Conservation (phyloP, 495 filamentous ascomycete genomes). For the Hypomontagnella monticulosa region DNA sequence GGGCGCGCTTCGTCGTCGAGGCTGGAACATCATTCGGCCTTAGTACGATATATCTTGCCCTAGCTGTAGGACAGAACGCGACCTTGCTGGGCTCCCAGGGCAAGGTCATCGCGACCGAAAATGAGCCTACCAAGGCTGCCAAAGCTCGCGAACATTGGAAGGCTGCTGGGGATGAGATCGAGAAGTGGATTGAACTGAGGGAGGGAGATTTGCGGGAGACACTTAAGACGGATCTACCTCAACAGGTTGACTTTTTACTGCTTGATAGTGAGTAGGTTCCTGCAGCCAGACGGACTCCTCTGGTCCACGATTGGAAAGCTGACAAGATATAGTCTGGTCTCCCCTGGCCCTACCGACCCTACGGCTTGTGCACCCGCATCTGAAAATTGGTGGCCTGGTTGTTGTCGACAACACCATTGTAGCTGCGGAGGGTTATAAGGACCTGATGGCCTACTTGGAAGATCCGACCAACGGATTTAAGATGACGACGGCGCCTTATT, state of each 20-base stretch:
- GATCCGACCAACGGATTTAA: slow-evolving; percentile 44
- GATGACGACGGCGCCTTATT: slow-evolving; percentile 34
- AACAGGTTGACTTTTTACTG: slow-evolving; percentile 62
- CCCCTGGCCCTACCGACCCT: slow-evolving; percentile 61
- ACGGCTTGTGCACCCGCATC: slow-evolving; percentile 55
- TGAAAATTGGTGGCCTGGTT: slow-evolving; percentile 60
- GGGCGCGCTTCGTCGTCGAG: slow-evolving; percentile 62
- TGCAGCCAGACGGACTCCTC: not conserved
- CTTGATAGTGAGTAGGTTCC: slow-evolving; percentile 61
- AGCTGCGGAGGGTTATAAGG: slow-evolving; percentile 48
- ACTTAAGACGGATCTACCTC: slow-evolving; percentile 50
- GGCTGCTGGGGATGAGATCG: slow-evolving; percentile 54
- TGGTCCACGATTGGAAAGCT: not conserved
- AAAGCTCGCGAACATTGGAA: slow-evolving; percentile 59
- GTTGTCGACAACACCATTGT: slow-evolving; percentile 60
- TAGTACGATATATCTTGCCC: slow-evolving; percentile 67
- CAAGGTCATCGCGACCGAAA: slow-evolving; percentile 64
- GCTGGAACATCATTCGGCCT: slow-evolving; percentile 68
- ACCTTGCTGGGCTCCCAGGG: slow-evolving; percentile 34
- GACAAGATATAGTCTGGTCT: slow-evolving; percentile 58
- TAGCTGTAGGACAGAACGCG: slow-evolving; percentile 59
- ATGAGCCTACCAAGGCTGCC: slow-evolving; percentile 59
- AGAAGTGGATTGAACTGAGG: slow-evolving; percentile 59
- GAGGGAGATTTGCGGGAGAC: slow-evolving; percentile 65
- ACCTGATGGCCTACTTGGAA: slow-evolving; percentile 37